These are phyloP conservation scores for Nitzschia inconspicua DNA, from an alignment of 108 stramenopile species.

Conservation along the genomic window DNA sequence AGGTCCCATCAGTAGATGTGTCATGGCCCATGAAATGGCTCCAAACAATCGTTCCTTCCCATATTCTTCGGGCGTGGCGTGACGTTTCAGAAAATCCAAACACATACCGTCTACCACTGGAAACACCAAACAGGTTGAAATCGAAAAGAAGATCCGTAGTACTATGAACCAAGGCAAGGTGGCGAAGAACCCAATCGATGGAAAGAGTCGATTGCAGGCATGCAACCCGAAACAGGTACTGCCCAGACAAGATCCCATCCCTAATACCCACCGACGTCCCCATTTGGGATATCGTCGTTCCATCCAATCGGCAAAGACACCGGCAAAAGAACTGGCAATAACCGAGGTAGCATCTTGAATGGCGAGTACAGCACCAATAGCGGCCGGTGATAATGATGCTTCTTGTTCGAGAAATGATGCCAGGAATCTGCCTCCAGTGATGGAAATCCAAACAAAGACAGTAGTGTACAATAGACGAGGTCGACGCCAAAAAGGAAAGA, in stretches of 20 bases:
- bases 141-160: conserved; percentile 35
- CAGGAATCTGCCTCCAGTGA: conserved; percentile 55
- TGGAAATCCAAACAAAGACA: conserved; percentile 43
- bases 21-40: conserved; percentile 53
- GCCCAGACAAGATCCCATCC: conserved; percentile 33
- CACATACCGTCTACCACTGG: conserved; percentile 58
- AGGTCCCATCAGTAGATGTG: conserved; percentile 36
- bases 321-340: conserved; percentile 17
- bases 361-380: conserved; percentile 45
- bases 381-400: conserved; percentile 19
- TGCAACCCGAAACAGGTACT: conserved; percentile 41
- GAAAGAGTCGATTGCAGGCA: conserved; percentile 6
- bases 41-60: conserved; percentile 64
- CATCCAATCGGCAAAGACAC: conserved; percentile 34
- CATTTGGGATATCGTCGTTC: conserved; percentile 26
- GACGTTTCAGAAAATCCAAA: conserved; percentile 39
- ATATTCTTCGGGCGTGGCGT: conserved; percentile 28
- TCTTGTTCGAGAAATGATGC: conserved; percentile 49
- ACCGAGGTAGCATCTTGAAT: conserved; percentile 25
- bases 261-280: conserved; percentile 41
- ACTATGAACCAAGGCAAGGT: conserved; percentile 32
- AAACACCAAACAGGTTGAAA: conserved; percentile 24
- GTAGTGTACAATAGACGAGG: conserved; percentile 40
- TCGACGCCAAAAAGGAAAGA: too few species aligned
- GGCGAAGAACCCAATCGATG: conserved; percentile 10